Percentiles rank a stretch among this genome's conserved stretches.
These are phyloP conservation scores for Stephania japonica DNA, from an alignment of 164 flowering plant species.

Conservation along the genomic window DNA sequence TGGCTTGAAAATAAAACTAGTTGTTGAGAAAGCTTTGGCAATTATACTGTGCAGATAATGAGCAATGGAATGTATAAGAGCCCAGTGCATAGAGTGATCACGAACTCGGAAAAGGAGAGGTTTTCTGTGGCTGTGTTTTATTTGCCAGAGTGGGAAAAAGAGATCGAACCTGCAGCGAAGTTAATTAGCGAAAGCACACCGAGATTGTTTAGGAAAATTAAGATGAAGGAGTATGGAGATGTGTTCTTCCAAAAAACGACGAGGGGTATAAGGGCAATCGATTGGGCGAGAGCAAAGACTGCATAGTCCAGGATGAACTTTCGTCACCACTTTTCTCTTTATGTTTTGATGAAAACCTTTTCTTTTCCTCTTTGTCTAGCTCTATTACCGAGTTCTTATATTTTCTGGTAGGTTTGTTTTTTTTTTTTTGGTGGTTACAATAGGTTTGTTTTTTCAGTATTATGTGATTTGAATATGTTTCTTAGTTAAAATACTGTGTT, in stretches of 20 bases:
- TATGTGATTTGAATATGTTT: no score
- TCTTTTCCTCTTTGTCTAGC: no score
- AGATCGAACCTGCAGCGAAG: conserved; percentile 35
- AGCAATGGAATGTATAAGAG: conserved; percentile 59
- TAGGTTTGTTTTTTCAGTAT: no score
- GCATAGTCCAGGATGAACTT: neutral
- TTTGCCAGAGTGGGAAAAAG: conserved; percentile 25
- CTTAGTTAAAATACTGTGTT: no score
- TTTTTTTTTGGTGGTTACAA: no score
- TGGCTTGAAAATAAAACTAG: neutral
- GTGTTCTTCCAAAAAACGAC: neutral
- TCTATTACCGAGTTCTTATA: no score
- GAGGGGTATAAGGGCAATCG: conserved; percentile 12
- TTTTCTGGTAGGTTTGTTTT: no score
- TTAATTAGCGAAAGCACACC: conserved; percentile 28
- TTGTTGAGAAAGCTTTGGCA: neutral
- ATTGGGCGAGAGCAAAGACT: conserved; percentile 14
- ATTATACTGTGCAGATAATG: conserved; percentile 38
- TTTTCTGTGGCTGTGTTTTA: conserved; percentile 35
- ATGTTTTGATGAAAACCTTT: no score
- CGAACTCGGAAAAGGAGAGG: conserved; percentile 32
- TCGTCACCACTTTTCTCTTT: neutral
- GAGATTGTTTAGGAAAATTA: conserved; percentile 26
- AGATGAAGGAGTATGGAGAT: conserved; percentile 12
- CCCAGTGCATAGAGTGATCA: conserved; percentile 48